Evolutionary conservation across 352 stramenopile species (phyloP).

Genomic region (Globisporangium mamillatum): DNA sequence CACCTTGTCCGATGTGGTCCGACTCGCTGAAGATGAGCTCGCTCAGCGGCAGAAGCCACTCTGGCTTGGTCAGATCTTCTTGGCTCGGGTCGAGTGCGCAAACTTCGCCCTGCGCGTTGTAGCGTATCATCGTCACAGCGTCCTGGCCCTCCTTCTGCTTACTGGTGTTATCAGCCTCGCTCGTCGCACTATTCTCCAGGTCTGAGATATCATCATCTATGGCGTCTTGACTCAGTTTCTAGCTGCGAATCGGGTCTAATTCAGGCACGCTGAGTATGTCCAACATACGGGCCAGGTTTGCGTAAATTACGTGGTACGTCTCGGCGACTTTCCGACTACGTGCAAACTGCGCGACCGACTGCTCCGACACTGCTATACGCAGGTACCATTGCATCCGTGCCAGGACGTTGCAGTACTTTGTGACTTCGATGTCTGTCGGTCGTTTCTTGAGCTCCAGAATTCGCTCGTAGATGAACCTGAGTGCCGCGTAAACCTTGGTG

Average conservation of each 20-base stretch:
- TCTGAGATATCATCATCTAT: no score
- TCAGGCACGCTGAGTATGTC: background rate
- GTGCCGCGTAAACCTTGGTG: background rate
- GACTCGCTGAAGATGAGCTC: slow-evolving; percentile 5
- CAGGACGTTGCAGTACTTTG: background rate
- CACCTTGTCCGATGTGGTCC: slow-evolving; percentile 1
- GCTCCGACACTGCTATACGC: background rate
- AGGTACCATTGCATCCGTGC: background rate
- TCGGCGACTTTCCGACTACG: slow-evolving; percentile 4
- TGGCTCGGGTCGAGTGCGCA: no score
- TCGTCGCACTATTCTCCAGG: no score
- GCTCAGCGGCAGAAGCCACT: slow-evolving; percentile 3
- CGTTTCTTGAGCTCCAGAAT: background rate
- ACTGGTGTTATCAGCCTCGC: no score
- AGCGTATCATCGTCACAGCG: no score
- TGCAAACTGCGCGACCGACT: background rate
- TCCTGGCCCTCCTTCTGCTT: no score
- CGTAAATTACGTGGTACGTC: slow-evolving; percentile 10
- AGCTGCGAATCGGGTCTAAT: slow-evolving; percentile 1
- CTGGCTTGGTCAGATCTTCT: no score
- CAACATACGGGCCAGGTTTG: slow-evolving; percentile 8
- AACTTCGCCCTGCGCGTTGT: no score
- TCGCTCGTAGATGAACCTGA: slow-evolving; percentile 1
- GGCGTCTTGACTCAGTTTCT: background rate
- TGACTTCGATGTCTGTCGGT: background rate